Base-by-base conservation (phyloP, 805 yeast species). In the Yarrowia sp. region DNA sequence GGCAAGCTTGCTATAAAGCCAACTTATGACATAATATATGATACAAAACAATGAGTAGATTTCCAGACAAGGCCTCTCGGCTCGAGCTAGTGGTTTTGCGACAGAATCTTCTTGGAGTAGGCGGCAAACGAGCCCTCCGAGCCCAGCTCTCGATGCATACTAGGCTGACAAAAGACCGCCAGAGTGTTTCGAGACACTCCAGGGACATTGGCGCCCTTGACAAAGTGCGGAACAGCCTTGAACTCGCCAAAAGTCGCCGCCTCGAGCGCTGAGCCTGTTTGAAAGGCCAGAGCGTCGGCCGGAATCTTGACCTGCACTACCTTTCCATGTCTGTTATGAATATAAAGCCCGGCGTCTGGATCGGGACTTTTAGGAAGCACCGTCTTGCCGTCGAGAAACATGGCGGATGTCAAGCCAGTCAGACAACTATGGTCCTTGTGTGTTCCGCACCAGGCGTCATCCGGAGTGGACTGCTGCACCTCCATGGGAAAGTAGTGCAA, bases 121-220 rank as follows among this genome's bases (percentile, higher is more conserved):
- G 76, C 72, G 11, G 86, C 86, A 74, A 85, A 85, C 44, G 77
- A 78, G 70, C 81, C 82, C 4, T 53, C 70, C 0, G 70, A 73
- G 65, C 81, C 83, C 13, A 85, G 82, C 70, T 55, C 70, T 64
- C 80, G 86, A 44, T 82, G 80, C 61, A 85, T 72, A 44, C 81
- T 79, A 0, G 88, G 89, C 73, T 85, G 88, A 69, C 86, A 82
- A 69, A 85, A 85, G 8, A 85, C 85, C 1, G 89, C 88, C 66
- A 84, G 73, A 0, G 88, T 84, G 68, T 83, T 84, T 64, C 88
- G 74, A 17, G 83, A 77, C 32, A 83, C 72, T 64, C 22, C 78
- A 72, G 48, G 71, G 35, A 9, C 66, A 9, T 65, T 60, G 5
- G 83, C 74, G 3, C 84, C 85, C 66, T 76, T 78, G 15, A 84